Evolutionary conservation across 768 basidiomycete species (phyloP).

Genomic region (Royoungia palumana): DNA sequence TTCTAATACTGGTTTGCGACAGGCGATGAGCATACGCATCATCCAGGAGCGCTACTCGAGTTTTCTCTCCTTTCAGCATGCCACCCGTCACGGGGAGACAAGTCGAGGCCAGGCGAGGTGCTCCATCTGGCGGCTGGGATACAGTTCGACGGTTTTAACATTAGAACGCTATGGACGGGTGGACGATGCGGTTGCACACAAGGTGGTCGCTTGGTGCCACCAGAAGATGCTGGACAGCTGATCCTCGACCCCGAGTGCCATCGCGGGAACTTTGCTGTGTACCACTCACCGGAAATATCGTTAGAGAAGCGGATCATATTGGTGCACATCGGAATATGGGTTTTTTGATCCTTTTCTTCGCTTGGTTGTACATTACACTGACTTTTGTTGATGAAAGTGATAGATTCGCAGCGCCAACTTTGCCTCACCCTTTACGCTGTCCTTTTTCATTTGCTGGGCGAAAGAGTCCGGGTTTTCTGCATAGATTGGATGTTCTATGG

Average conservation of each 20-base stretch:
- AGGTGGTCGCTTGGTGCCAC: background rate
- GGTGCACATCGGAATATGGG: background rate
- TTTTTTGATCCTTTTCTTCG: no score
- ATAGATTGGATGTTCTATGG: no score
- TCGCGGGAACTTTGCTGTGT: background rate
- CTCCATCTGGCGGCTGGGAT: background rate
- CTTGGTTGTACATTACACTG: no score
- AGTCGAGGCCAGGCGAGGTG: background rate
- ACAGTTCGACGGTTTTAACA: background rate
- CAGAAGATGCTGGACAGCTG: constrained; percentile 9
- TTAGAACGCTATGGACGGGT: constrained; percentile 1
- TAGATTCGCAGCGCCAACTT: no score
- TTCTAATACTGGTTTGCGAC: background rate
- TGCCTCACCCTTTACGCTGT: no score
- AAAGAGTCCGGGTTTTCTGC: no score
- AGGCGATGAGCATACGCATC: background rate
- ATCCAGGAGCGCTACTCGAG: background rate
- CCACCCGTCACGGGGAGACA: background rate
- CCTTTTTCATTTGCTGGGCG: no score
- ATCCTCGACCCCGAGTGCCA: background rate
- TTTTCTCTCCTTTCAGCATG: background rate
- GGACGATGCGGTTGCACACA: background rate
- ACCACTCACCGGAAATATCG: background rate
- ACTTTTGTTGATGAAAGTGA: no score
- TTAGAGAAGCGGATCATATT: background rate